Conservation (phyloP, 1,139 yeast genomes). For the Geotrichum candidum region DNA sequence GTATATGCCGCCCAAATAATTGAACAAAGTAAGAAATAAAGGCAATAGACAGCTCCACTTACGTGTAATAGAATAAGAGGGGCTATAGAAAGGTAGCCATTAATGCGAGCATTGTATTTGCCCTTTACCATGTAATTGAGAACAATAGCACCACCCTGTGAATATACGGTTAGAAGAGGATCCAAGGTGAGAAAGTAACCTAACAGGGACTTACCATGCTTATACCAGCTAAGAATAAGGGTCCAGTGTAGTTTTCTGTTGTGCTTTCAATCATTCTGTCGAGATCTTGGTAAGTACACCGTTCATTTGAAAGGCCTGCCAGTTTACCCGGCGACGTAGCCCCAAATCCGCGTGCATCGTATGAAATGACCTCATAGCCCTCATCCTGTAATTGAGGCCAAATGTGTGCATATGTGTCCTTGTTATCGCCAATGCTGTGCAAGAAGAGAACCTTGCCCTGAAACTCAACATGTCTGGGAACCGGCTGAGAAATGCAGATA, state of each 20-base stretch:
- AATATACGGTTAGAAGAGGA: not conserved
- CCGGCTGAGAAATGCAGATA: slow-evolving; percentile 1
- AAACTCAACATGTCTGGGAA: slow-evolving; percentile 31
- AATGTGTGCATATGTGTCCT: slow-evolving; percentile 44
- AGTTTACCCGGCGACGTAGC: slow-evolving; percentile 48
- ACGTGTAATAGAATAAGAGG: slow-evolving; percentile 59
- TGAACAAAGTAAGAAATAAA: slow-evolving; percentile 12
- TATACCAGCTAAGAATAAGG: slow-evolving; percentile 54
- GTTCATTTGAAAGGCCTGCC: slow-evolving; percentile 63
- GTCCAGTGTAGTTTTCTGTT: slow-evolving; percentile 19
- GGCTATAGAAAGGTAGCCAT: slow-evolving; percentile 54
- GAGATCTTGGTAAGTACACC: slow-evolving; percentile 57
- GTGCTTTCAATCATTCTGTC: slow-evolving; percentile 49
- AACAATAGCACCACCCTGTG: slow-evolving; percentile 78
- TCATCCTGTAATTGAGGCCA: slow-evolving; percentile 51
- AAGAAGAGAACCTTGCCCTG: slow-evolving; percentile 52
- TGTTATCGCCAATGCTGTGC: slow-evolving; percentile 77
- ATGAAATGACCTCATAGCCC: slow-evolving; percentile 72
- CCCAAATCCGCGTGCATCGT: slow-evolving; percentile 89
- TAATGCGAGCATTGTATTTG: slow-evolving; percentile 45
- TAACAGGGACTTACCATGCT: slow-evolving; percentile 50
- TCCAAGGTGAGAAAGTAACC: not conserved
- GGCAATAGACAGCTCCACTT: slow-evolving; percentile 39
- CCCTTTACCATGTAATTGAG: slow-evolving; percentile 76
- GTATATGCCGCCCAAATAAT: not conserved